Evolutionary conservation across 2,329 filamentous ascomycete species (phyloP).

Genomic region (Botryosphaeria dothidea): DNA sequence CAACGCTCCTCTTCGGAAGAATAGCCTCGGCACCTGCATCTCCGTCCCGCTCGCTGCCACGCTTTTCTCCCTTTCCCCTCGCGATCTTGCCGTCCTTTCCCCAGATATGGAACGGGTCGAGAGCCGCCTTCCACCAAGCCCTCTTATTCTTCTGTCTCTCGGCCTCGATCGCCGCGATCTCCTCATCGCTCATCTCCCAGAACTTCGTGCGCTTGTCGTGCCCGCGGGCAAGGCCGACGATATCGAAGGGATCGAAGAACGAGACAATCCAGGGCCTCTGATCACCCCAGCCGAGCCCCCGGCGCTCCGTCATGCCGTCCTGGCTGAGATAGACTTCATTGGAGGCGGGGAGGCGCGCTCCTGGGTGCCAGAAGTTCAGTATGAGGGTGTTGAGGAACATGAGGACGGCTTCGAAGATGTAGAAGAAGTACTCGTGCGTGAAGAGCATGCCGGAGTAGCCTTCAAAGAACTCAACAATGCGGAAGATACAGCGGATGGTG

Average conservation of each 20-base stretch:
- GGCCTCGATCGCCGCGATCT: constrained; percentile 29
- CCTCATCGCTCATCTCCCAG: constrained; percentile 38
- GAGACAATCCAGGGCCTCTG: constrained; percentile 46
- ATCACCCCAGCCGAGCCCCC: constrained; percentile 53
- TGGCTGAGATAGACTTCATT: constrained; percentile 53
- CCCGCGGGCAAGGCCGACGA: constrained; percentile 33
- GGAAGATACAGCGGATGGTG: constrained; percentile 52
- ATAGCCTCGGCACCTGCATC: not conserved
- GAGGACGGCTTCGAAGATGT: constrained; percentile 54
- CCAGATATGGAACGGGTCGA: constrained; percentile 36
- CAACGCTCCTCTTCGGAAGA: not conserved
- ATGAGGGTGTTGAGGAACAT: constrained; percentile 55
- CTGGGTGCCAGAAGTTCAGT: constrained; percentile 55
- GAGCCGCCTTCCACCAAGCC: constrained; percentile 19
- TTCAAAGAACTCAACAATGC: constrained; percentile 53
- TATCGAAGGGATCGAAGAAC: constrained; percentile 38
- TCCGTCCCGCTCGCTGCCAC: not conserved
- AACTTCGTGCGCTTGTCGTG: constrained; percentile 37
- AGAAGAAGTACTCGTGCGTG: constrained; percentile 55
- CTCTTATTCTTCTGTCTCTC: constrained; percentile 32
- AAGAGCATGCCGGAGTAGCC: constrained; percentile 38
- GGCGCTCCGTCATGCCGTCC: constrained; percentile 44
- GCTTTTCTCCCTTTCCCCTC: not conserved
- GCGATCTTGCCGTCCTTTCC: constrained; percentile 31
- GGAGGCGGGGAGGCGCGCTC: constrained; percentile 49